phyloP scores from a whole-genome alignment of 495 filamentous ascomycete species.

The Trichoderma asperelloides region DNA sequence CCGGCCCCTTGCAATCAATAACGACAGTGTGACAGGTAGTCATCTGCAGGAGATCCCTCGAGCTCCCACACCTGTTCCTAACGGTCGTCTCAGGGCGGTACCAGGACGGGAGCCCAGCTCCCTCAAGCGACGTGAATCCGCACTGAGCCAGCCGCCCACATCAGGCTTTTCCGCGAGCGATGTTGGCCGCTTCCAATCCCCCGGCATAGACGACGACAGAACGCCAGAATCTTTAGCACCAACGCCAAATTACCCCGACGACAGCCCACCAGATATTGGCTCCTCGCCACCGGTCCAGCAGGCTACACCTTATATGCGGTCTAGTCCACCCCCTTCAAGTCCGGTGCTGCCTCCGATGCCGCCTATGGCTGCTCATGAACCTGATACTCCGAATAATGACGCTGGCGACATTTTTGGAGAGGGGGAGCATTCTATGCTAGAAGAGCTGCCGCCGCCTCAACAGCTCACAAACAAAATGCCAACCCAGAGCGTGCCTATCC shows the following conservation, averaged over 20 bases:
- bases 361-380: conserved; percentile 49
- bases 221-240: conserved; percentile 1
- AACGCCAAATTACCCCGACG: conserved; percentile 26
- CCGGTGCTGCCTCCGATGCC: conserved; percentile 60
- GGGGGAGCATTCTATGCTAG: conserved; percentile 19
- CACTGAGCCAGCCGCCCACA: conserved; percentile 1
- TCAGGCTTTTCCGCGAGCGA: conserved; percentile 3
- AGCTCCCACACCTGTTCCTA: conserved; percentile 74
- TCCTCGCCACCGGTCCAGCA: conserved; percentile 73
- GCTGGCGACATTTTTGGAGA: conserved; percentile 50
- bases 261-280: conserved; percentile 54
- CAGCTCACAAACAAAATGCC: conserved; percentile 15
- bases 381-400: conserved; percentile 71
- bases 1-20: conserved; percentile 58
- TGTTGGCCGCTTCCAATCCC: conserved; percentile 31
- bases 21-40: conserved; percentile 32
- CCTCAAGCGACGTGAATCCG: conserved; percentile 6
- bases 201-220: conserved; percentile 41
- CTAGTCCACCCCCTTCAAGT: conserved; percentile 57
- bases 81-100: conserved; percentile 13
- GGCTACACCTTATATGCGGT: conserved; percentile 32
- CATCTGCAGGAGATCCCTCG: conserved; percentile 69
- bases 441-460: conserved; percentile 15
- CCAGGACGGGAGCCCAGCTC: conserved; percentile 6
- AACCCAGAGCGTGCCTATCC: conserved; percentile 3